Evolutionary conservation across 371 early-diverging fungal species (phyloP).

Genomic region (Mucor mucedo): DNA sequence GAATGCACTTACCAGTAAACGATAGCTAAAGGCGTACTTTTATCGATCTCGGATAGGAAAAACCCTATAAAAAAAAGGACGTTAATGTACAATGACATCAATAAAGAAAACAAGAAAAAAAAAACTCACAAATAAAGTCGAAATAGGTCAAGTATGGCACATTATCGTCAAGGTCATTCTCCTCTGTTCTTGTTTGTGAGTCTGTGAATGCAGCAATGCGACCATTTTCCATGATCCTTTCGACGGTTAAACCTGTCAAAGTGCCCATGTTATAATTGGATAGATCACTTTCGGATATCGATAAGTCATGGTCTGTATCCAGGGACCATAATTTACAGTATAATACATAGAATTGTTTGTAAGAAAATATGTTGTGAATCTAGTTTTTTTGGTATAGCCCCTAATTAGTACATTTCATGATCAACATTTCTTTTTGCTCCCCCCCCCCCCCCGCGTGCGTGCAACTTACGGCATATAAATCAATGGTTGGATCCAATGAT

Average conservation of each 20-base stretch:
- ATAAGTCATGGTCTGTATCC: conserved; percentile 76
- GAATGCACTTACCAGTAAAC: conserved; percentile 78
- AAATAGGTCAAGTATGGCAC: conserved; percentile 41
- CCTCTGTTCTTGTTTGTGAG: background rate
- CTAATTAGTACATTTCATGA: background rate
- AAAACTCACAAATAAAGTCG: conserved; percentile 60
- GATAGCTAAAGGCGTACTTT: conserved; percentile 73
- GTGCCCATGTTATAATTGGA: conserved; percentile 68
- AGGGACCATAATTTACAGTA: conserved; percentile 95
- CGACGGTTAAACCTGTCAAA: conserved; percentile 61
- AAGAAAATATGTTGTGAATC: conserved; percentile 80
- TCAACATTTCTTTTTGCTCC: background rate
- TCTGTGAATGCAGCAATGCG: conserved; percentile 34
- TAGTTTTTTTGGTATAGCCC: conserved; percentile 8
- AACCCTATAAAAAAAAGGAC: conserved; percentile 65
- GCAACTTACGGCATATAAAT: conserved; percentile 67
- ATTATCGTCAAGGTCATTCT: conserved; percentile 7
- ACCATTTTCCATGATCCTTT: conserved; percentile 62
- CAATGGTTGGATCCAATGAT: conserved; percentile 67
- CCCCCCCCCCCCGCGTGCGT: no score
- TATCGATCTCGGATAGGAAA: conserved; percentile 86
- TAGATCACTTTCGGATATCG: conserved; percentile 67
- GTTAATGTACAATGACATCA: conserved; percentile 7
- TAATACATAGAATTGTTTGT: conserved; percentile 96
- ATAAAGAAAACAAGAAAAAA: background rate